phyloP scores from a whole-genome alignment of 352 stramenopile species.

The Pythium sp. region DNA sequence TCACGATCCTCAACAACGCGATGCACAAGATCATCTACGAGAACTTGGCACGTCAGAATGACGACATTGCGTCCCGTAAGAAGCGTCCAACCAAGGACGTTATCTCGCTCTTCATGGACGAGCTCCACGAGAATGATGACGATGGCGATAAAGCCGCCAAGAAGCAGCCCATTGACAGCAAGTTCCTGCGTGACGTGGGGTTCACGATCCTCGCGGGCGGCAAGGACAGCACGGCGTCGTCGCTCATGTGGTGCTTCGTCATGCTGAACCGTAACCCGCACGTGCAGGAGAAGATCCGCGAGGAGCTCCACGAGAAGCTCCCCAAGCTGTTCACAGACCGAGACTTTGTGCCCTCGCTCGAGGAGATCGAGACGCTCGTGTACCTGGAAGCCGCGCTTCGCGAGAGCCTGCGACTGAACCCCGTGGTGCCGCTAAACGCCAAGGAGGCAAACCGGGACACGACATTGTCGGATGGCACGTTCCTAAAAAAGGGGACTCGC shows the following conservation, averaged over 20 bases:
- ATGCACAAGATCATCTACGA: conserved; percentile 49
- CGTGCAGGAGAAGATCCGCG: conserved; percentile 25
- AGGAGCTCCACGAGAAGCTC: conserved; percentile 26
- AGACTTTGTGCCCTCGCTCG: conserved; percentile 14
- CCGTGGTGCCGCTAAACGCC: conserved; percentile 50
- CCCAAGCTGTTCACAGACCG: neutral
- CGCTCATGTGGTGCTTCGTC: conserved; percentile 54
- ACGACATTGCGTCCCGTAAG: neutral
- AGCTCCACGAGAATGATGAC: neutral
- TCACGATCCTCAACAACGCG: conserved; percentile 38
- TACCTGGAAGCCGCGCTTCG: conserved; percentile 62
- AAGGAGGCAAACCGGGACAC: conserved; percentile 60
- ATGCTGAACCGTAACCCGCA: conserved; percentile 37
- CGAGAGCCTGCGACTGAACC: conserved; percentile 68
- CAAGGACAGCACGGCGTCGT: conserved; percentile 56
- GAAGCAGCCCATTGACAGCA: conserved; percentile 9
- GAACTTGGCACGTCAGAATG: conserved; percentile 34
- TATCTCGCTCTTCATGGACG: conserved; percentile 27
- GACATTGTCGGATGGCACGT: conserved; percentile 52
- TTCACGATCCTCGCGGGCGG: conserved; percentile 55
- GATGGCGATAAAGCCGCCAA: neutral
- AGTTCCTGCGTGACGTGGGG: conserved; percentile 44
- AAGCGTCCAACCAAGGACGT: conserved; percentile 18
- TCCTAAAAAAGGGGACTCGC: conserved; percentile 41
- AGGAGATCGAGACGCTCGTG: conserved; percentile 36